phyloP scores from a whole-genome alignment of 2,329 filamentous ascomycete genomes.

The Xylaria digitata region DNA sequence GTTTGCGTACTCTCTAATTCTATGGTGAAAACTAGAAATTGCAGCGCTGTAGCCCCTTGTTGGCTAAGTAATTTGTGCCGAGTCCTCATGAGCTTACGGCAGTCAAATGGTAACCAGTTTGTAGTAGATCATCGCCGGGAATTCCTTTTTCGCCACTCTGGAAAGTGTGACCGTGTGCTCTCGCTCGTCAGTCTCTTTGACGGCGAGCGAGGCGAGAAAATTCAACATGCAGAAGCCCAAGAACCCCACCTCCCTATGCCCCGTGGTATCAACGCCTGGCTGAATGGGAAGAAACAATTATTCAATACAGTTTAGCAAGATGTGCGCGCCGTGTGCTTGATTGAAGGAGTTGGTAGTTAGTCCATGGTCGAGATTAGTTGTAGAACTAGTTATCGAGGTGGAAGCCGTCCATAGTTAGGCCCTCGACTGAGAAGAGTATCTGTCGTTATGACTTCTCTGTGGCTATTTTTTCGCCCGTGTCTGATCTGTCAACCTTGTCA shows the following conservation, averaged over 20 bases:
- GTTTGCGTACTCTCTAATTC: conserved; percentile 24
- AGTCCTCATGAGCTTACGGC: conserved; percentile 1
- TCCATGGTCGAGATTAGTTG: neutral
- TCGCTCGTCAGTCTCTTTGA: conserved; percentile 5
- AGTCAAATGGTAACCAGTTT: neutral
- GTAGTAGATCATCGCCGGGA: conserved; percentile 21
- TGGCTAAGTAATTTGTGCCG: conserved; percentile 3
- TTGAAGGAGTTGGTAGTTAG: neutral
- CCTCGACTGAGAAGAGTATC: neutral
- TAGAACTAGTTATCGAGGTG: conserved; percentile 4
- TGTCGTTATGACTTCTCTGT: conserved; percentile 33
- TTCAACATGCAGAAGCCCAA: conserved; percentile 42
- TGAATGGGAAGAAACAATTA: conserved; percentile 44
- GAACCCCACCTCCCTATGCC: conserved; percentile 42
- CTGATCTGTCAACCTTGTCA: conserved; percentile 62
- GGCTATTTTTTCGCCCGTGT: conserved; percentile 45
- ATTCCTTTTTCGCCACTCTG: conserved; percentile 16
- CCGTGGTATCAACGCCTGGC: conserved; percentile 48
- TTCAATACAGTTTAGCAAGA: conserved; percentile 43
- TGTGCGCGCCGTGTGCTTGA: conserved; percentile 22
- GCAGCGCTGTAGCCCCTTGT: conserved; percentile 15
- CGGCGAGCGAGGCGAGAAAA: conserved; percentile 31
- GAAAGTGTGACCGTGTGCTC: conserved; percentile 14
- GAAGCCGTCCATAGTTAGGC: neutral
- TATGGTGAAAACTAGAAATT: conserved; percentile 26